Evolutionary conservation across 139 green algal species (phyloP).

Genomic region (Coelastrella sp.): DNA sequence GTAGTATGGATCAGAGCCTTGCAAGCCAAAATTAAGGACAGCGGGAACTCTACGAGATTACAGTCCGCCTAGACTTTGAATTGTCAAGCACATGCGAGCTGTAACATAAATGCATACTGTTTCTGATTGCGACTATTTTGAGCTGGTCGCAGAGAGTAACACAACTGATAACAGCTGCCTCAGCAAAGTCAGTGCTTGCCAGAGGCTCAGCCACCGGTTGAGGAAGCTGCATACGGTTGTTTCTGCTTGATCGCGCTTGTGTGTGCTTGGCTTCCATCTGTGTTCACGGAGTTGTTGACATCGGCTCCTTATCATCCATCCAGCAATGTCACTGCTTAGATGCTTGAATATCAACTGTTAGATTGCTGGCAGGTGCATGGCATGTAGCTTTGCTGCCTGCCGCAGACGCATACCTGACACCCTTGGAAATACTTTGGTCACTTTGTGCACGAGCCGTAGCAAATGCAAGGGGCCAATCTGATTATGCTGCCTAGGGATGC

Average conservation of each 20-base stretch:
- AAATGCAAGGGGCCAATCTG: conserved; percentile 19
- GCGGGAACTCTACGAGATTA: too few relatives aligned
- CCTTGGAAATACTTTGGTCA: background rate
- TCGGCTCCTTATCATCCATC: background rate
- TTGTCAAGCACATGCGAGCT: too few relatives aligned
- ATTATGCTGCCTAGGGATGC: conserved; percentile 40
- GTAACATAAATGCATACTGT: too few relatives aligned
- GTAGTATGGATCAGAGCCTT: too few relatives aligned
- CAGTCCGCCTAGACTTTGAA: too few relatives aligned
- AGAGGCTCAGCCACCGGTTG: background rate
- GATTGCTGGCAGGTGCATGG: too few relatives aligned
- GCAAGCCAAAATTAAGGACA: too few relatives aligned
- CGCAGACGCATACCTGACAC: background rate
- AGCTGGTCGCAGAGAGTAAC: background rate
- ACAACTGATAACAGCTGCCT: conserved; percentile 9
- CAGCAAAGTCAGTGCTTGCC: background rate
- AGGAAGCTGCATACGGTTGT: background rate
- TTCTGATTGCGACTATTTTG: too few relatives aligned
- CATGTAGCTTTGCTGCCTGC: background rate
- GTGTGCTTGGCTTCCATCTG: background rate
- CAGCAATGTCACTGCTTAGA: background rate
- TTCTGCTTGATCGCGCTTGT: background rate
- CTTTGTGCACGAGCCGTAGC: background rate
- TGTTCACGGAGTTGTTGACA: background rate
- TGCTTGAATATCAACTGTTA: too few relatives aligned